Evolutionary conservation across 305 asterid genomes (phyloP).

Genomic region (Fraxinus ornus): DNA sequence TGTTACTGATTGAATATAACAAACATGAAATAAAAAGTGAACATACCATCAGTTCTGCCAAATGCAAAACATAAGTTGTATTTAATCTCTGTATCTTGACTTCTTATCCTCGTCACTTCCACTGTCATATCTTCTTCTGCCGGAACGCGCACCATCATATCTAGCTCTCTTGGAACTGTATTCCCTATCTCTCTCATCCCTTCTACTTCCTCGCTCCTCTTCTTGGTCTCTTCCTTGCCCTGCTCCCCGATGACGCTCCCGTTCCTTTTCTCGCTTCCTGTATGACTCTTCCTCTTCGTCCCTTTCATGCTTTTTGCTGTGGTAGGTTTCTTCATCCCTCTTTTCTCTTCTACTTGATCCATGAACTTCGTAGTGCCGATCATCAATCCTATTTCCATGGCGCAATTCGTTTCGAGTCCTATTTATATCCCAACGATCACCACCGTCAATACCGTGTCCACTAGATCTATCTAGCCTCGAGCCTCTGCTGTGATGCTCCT

Average conservation of each 20-base stretch:
- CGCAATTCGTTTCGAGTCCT: slow-evolving; percentile 32
- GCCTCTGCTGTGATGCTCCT: slow-evolving; percentile 30
- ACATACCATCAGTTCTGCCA: slow-evolving; percentile 26
- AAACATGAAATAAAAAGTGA: background rate
- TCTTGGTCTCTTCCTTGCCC: slow-evolving; percentile 36
- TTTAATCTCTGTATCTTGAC: slow-evolving; percentile 35
- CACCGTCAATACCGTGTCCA: slow-evolving; percentile 27
- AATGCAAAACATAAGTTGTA: slow-evolving; percentile 17
- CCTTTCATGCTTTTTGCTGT: slow-evolving; percentile 49
- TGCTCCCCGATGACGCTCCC: slow-evolving; percentile 28
- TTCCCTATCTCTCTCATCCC: slow-evolving; percentile 46
- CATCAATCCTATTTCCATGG: slow-evolving; percentile 32
- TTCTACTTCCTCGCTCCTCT: slow-evolving; percentile 39
- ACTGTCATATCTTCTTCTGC: slow-evolving; percentile 48
- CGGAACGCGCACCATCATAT: slow-evolving; percentile 53
- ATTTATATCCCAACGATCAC: slow-evolving; percentile 19
- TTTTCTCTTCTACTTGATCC: slow-evolving; percentile 46
- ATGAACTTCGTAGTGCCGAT: slow-evolving; percentile 35
- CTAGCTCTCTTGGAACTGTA: slow-evolving; percentile 51
- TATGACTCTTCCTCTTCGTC: slow-evolving; percentile 37
- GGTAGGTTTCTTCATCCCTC: slow-evolving; percentile 41
- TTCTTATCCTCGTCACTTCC: slow-evolving; percentile 50
- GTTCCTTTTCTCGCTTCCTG: slow-evolving; percentile 36
- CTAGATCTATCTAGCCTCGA: slow-evolving; percentile 25
- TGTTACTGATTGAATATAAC: background rate